Evolutionary conservation across 495 filamentous ascomycete genomes (phyloP).

Genomic region (Ascodesmis nigricans): DNA sequence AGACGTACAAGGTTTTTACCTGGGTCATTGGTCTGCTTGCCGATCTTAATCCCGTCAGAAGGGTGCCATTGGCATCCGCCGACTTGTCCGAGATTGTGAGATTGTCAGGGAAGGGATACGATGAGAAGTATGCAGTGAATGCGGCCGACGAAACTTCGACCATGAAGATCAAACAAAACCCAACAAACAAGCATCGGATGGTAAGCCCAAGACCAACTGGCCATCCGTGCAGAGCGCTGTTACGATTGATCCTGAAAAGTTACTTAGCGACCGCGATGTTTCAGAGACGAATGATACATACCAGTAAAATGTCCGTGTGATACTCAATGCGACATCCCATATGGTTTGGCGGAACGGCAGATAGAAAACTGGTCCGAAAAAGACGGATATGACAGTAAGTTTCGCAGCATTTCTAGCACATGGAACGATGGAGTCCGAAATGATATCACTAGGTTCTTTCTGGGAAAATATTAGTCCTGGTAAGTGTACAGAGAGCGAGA

Average conservation of each 20-base stretch:
- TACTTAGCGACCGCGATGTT: neutral
- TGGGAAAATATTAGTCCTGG: conserved; percentile 18
- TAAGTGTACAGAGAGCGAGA: conserved; percentile 15
- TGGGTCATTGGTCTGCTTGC: conserved; percentile 41
- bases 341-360: conserved; percentile 35
- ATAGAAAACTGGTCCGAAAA: conserved; percentile 39
- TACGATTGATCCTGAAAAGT: conserved; percentile 38
- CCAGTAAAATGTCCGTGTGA: conserved; percentile 45
- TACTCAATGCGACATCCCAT: conserved; percentile 44
- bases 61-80: conserved; percentile 75
- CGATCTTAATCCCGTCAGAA: conserved; percentile 57
- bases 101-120: conserved; percentile 58
- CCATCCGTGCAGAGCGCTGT: conserved; percentile 36
- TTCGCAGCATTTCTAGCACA: too few species aligned
- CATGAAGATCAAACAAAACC: conserved; percentile 41
- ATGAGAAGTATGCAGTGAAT: conserved; percentile 55
- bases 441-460: conserved; percentile 22
- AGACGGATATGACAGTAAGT: conserved; percentile 26
- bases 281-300: neutral
- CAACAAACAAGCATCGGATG: conserved; percentile 37
- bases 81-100: conserved; percentile 67
- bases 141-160: conserved; percentile 56
- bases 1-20: conserved; percentile 24
- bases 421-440: conserved; percentile 19
- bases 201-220: conserved; percentile 37